Evolutionary conservation across 495 filamentous ascomycete species (phyloP).

Genomic region (Xylaria scruposa): DNA sequence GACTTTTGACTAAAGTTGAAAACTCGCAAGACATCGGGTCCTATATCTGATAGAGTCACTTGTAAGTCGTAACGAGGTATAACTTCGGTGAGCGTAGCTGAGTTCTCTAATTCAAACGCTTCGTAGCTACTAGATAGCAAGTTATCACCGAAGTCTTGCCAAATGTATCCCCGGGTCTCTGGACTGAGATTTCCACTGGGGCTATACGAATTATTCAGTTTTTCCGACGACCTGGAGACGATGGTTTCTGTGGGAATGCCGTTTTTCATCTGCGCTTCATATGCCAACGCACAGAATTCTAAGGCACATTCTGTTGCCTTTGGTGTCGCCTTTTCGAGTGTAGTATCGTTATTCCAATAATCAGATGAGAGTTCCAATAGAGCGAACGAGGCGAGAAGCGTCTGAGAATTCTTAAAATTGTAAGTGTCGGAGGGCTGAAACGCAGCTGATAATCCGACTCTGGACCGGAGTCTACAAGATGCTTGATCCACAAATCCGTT

Average conservation of each 20-base stretch:
- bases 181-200: not conserved
- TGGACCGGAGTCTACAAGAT: not conserved
- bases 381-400: not conserved
- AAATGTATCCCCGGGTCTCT: not conserved
- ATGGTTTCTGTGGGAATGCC: not conserved
- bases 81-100: not conserved
- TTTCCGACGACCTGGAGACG: not conserved
- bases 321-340: not conserved
- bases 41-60: not conserved
- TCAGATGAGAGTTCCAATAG: not conserved
- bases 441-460: not conserved
- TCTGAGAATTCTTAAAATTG: not conserved
- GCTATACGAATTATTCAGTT: not conserved
- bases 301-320: conserved; percentile 2
- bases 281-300: conserved; percentile 6
- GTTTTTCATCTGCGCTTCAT: not conserved
- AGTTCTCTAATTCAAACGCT: not conserved
- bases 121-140: not conserved
- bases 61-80: conserved; percentile 3
- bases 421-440: not conserved
- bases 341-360: not conserved
- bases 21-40: not conserved
- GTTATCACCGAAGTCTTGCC: not conserved
- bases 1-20: not conserved
- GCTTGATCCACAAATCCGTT: not conserved